Base-by-base conservation (phyloP, 768 basidiomycete species). In the Trametes villosa region DNA sequence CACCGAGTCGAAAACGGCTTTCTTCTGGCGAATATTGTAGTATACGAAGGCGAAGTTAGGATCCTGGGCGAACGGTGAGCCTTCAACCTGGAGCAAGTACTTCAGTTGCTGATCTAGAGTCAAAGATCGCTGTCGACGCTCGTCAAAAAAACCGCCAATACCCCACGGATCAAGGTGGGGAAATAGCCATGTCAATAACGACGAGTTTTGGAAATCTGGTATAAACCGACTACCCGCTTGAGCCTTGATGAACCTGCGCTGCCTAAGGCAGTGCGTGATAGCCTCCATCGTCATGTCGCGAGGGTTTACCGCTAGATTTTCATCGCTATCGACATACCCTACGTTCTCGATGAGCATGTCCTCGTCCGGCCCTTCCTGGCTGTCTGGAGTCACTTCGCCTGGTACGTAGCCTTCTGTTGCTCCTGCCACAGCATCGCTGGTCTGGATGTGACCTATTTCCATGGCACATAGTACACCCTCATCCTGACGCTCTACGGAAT, bases 1-100 rank as follows among this genome's bases (percentile, higher is more conserved):
- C 0, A 53, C 59, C 1, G 56, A 53, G 1, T 33, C 26, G n/a
- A 40, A 59, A 2, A 67, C 66, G 0, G 45, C 5, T 20, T 51
- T 48, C 45, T 69, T 69, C 24, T 64, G 66, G 1, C 53, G 8
- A 15, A 69, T 66, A 20, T 47, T 67, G 29, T 54, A 67, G 42
- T 51, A 67, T 4, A 68, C 59, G 26, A 64, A 68, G 0, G 60
- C 67, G 31, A 68, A 68, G 18, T 62, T 52, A 0, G 62, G 41
- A 52, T 54, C 64, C n/a, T 29, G 29, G 40, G 22, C 12, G 42
- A 64, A 64, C 5, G 41, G 63, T 5, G 52, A 42, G 26, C 56
- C 53, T 11, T 53, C 33, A 3, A 51, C 20, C 6, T 17, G 12
- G 18, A 60, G 41, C 9, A 55, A 20, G 22, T 55, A 47, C 2